Evolutionary conservation across 2,329 filamentous ascomycete genomes (phyloP).

Genomic region (Cercospora sp.): DNA sequence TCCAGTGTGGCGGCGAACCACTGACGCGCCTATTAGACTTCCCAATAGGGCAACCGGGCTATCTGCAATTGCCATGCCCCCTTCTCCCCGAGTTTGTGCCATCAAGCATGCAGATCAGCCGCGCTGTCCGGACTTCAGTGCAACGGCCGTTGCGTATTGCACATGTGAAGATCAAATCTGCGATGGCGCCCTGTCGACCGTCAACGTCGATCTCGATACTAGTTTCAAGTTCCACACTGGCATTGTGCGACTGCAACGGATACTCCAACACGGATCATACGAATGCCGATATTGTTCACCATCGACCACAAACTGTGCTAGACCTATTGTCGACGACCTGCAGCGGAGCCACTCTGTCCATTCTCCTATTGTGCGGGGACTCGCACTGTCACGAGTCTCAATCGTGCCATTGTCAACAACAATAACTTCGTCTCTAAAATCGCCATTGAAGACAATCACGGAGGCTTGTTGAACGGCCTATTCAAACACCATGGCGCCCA

Average conservation of each 20-base stretch:
- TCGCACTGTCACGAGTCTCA: not conserved
- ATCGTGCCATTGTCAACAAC: conserved; percentile 10
- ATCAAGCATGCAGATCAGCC: not conserved
- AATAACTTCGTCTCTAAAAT: conserved; percentile 9
- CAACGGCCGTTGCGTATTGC: not conserved
- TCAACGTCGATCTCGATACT: conserved; percentile 1
- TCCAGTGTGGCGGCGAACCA: not conserved
- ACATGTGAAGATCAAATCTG: conserved; percentile 3
- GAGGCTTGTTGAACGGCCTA: not conserved
- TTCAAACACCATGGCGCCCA: not conserved
- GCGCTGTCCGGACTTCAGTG: not conserved
- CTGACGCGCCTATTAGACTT: not conserved
- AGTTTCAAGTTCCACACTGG: not conserved
- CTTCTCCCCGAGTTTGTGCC: not conserved
- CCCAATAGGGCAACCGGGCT: not conserved
- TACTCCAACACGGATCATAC: not conserved
- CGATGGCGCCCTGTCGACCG: not conserved
- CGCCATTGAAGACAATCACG: not conserved
- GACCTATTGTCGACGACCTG: not conserved
- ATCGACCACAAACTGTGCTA: not conserved
- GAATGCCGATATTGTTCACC: not conserved
- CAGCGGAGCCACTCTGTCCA: not conserved
- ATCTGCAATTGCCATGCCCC: not conserved
- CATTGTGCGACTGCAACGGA: not conserved
- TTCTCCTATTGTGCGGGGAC: not conserved